These are phyloP conservation scores for Spergularia bocconei DNA, from an alignment of 148 eudicot species.

Conservation along the genomic window DNA sequence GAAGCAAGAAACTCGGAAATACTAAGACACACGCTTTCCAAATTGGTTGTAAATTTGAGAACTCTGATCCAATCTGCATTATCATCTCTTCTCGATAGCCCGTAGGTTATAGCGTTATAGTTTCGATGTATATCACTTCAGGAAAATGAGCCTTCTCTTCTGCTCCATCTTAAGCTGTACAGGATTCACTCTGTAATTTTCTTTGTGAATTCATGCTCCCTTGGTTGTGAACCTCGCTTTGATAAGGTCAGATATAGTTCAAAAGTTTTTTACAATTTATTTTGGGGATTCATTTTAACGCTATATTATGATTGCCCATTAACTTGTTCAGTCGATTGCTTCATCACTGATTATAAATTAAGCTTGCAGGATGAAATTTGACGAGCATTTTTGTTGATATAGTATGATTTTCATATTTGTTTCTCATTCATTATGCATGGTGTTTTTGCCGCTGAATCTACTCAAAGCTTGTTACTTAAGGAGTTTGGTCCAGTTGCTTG, in stretches of 20 bases:
- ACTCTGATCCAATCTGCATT: slow-evolving; percentile 52
- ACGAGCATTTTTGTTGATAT: neutral
- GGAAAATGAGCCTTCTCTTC: neutral
- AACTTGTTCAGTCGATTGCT: neutral
- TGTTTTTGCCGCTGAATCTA: neutral
- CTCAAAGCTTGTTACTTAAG: neutral
- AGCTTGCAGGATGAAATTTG: neutral
- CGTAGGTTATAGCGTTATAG: slow-evolving; percentile 11
- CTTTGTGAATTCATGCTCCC: slow-evolving; percentile 6
- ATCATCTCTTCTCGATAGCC: slow-evolving; percentile 40
- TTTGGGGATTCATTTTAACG: neutral
- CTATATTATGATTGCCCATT: neutral
- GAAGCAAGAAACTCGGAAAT: slow-evolving; percentile 35
- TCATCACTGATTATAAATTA: neutral
- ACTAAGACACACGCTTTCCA: slow-evolving; percentile 40
- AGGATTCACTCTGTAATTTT: neutral
- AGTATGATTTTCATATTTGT: too few species aligned
- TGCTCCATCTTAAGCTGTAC: slow-evolving; percentile 2
- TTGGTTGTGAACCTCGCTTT: slow-evolving; percentile 60
- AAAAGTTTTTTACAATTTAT: neutral
- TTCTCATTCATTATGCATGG: too few species aligned
- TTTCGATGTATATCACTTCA: neutral
- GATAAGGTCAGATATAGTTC: slow-evolving; percentile 40
- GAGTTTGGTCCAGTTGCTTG: neutral
- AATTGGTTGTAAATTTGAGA: slow-evolving; percentile 39